phyloP scores from a whole-genome alignment of 768 basidiomycete genomes.

The Paxillus rubicundulus region DNA sequence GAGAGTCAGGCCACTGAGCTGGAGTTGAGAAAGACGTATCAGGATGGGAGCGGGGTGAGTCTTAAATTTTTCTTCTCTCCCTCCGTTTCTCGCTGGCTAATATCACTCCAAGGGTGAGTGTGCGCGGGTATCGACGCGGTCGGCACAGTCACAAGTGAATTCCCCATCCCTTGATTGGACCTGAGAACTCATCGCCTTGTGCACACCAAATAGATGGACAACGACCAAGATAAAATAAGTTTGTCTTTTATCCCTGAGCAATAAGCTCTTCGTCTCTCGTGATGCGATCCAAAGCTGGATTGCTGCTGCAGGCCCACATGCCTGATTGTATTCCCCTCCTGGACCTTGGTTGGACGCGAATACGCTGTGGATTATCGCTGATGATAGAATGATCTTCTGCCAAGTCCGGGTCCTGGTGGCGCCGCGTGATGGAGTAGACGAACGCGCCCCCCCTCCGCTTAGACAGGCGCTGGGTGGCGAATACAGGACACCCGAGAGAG shows the following conservation, averaged over 20 bases:
- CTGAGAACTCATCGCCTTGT: background rate
- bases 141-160: constrained; percentile 21
- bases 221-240: background rate
- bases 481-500: no score
- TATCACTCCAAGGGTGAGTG: constrained; percentile 10
- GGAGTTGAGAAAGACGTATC: constrained; percentile 17
- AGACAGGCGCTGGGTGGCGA: no score
- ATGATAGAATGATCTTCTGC: no score
- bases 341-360: no score
- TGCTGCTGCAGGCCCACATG: no score
- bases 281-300: no score
- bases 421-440: no score
- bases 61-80: no score
- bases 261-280: background rate
- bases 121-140: constrained; percentile 13
- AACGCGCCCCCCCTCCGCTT: no score
- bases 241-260: background rate
- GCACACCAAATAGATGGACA: background rate
- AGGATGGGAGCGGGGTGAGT: constrained; percentile 13
- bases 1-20: constrained; percentile 7
- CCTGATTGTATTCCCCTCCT: no score
- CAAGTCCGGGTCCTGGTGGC: no score
- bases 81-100: background rate
- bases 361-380: no score
- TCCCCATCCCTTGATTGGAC: background rate